These are phyloP conservation scores for Apophysomyces elegans DNA, from an alignment of 371 early-diverging fungal species.

Conservation along the genomic window DNA sequence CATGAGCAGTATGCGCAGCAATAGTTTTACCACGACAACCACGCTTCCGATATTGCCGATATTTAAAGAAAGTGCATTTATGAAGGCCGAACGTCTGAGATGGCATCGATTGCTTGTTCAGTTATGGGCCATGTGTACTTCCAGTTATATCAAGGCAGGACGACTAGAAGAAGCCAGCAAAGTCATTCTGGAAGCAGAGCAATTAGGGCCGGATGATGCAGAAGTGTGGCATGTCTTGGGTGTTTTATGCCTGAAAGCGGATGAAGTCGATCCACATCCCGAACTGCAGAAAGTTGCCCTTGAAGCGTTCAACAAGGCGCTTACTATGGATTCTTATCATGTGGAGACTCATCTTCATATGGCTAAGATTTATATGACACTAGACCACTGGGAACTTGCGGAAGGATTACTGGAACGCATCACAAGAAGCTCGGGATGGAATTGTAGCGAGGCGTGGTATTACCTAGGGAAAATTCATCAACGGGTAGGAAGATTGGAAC, in stretches of 20 bases:
- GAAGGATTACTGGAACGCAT: slow-evolving; percentile 34
- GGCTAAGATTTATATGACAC: slow-evolving; percentile 27
- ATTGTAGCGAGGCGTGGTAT: slow-evolving; percentile 43
- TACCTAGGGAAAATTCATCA: slow-evolving; percentile 29
- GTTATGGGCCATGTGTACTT: slow-evolving; percentile 64
- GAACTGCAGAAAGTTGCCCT: slow-evolving; percentile 38
- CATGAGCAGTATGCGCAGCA: slow-evolving; percentile 3
- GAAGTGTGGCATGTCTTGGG: slow-evolving; percentile 64
- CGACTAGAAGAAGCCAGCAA: slow-evolving; percentile 63
- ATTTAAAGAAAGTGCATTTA: slow-evolving; percentile 17
- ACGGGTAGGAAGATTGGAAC: slow-evolving; percentile 27
- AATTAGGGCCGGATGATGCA: slow-evolving; percentile 51
- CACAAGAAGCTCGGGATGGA: slow-evolving; percentile 41
- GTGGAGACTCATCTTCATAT: slow-evolving; percentile 26
- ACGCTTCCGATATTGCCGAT: slow-evolving; percentile 1
- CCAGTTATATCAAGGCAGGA: slow-evolving; percentile 59
- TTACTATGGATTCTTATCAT: slow-evolving; percentile 45
- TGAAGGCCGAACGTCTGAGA: slow-evolving; percentile 25
- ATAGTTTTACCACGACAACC: neutral
- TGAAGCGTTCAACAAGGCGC: slow-evolving; percentile 53
- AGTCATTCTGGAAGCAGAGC: slow-evolving; percentile 68
- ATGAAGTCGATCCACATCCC: slow-evolving; percentile 7
- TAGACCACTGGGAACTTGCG: slow-evolving; percentile 34
- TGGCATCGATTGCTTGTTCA: slow-evolving; percentile 37
- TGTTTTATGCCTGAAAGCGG: slow-evolving; percentile 41